Evolutionary conservation across 2,329 filamentous ascomycete species (phyloP), one percentile per base, ranked within the genome.

Genomic region (Fonsecaea pugnacius): DNA sequence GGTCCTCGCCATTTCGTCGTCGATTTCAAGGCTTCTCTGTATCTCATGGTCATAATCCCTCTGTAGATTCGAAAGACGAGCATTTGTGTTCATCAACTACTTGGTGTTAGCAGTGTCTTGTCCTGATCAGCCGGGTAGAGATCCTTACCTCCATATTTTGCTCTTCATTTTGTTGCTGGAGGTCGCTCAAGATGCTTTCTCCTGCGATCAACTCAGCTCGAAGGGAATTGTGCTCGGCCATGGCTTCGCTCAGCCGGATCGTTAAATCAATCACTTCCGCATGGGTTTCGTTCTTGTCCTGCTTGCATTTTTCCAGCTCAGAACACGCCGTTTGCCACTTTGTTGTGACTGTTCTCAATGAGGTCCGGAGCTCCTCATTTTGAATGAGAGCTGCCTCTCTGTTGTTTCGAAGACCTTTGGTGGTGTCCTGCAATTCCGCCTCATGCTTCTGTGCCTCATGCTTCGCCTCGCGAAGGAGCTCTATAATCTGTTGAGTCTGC

Each of bases 321-420:
- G 59, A 54, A n/a, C 48, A 40, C 21, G 51, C 64, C 14, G 43
- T 36, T 33, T 66, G 56, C 40, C 43, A 63, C 27, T 64, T 66
- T 21, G 40, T 60, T 7, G 33, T 33, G 7, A 62, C 53, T 5
- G 60, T n/a, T 9, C 48, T 50, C 18, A 55, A n/a, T 7, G 27
- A 30, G 18, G 53, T 50, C 9, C 40, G 35, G 27, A 58, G 33
- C 8, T 60, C 56, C 14, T 18, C n/a, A 24, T 21, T 32, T 8
- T 62, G 46, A 24, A 52, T 56, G n/a, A 51, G 48, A 16, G 38
- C 32, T n/a, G 55, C 51, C 18, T 56, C 55, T 10, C 36, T 65
- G 27, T 40, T 40, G 1, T 48, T 35, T 5, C 48, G 27, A 6
- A 65, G 48, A 8, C 35, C 58, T 43, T 55, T 40, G 21, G 24